These are phyloP conservation scores for Pueraria montana DNA, from an alignment of 306 rosid genomes.

Conservation along the genomic window DNA sequence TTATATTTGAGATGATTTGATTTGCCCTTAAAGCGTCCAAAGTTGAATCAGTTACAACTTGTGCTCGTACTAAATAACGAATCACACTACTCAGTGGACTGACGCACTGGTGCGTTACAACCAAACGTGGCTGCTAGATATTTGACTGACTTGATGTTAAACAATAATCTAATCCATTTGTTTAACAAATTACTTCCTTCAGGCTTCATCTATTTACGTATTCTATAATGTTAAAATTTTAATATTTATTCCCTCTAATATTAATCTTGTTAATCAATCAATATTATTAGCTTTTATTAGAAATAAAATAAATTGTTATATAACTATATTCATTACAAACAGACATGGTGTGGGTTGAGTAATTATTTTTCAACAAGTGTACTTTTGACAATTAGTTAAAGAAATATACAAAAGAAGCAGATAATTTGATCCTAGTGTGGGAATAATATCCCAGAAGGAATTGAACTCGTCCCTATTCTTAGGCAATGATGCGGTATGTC, in stretches of 20 bases:
- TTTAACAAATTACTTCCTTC: neutral
- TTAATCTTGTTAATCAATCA: neutral
- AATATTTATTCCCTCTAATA: neutral
- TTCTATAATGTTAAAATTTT: neutral
- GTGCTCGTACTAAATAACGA: neutral
- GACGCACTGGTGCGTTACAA: slow-evolving; percentile 59
- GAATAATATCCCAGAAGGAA: no score
- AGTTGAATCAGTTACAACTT: slow-evolving; percentile 13
- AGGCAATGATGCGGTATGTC: no score
- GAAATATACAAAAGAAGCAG: neutral
- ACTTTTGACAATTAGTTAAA: neutral
- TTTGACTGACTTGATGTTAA: slow-evolving; percentile 31
- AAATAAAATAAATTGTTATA: neutral
- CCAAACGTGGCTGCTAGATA: slow-evolving; percentile 57
- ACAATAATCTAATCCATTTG: slow-evolving; percentile 16
- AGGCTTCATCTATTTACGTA: neutral
- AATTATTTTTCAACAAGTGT: neutral
- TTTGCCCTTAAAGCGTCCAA: neutral
- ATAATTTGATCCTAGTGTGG: neutral
- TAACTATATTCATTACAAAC: neutral
- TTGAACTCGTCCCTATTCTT: no score
- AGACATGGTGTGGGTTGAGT: neutral
- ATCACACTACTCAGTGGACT: slow-evolving; percentile 10
- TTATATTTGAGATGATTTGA: neutral
- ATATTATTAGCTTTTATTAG: neutral